phyloP scores from a whole-genome alignment of 2,329 filamentous ascomycete species.

The Plectosphaerella cucumerina region DNA sequence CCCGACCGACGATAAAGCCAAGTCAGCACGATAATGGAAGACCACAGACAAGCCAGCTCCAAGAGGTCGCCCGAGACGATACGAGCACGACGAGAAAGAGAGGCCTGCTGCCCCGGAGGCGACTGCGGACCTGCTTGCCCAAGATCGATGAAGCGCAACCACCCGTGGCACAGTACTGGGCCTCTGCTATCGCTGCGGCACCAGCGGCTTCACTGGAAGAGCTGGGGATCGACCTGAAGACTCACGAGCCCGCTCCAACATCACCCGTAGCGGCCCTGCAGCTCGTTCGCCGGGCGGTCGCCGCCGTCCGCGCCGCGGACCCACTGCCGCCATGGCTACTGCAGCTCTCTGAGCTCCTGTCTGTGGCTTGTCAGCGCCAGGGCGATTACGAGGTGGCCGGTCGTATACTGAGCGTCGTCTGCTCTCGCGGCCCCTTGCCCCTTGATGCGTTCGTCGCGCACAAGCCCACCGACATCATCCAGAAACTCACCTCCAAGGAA shows the following conservation, averaged over 20 bases:
- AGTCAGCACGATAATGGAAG: no score
- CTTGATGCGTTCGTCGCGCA: constrained; percentile 2
- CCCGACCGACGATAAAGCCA: no score
- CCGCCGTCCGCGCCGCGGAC: background rate
- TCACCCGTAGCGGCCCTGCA: constrained; percentile 5
- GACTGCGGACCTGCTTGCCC: no score
- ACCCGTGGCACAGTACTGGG: no score
- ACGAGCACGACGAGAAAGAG: no score
- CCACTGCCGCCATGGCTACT: constrained; percentile 8
- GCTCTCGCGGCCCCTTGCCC: constrained; percentile 2
- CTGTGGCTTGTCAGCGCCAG: constrained; percentile 6
- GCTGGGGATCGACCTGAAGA: background rate
- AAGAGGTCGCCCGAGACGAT: no score
- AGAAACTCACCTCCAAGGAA: background rate
- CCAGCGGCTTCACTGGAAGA: background rate
- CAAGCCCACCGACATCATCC: constrained; percentile 5
- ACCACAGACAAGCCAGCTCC: background rate
- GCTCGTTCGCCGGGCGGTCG: constrained; percentile 6
- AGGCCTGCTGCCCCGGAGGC: no score
- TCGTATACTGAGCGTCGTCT: constrained; percentile 6
- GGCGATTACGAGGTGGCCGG: constrained; percentile 4
- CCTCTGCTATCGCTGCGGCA: background rate
- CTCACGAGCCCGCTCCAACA: background rate
- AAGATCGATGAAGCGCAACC: no score
- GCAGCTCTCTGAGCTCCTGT: constrained; percentile 7